Percentiles rank a stretch among this genome's conserved stretches.
phyloP scores from a whole-genome alignment of 331 rosid species.

The Erythrophleum ivorense region DNA sequence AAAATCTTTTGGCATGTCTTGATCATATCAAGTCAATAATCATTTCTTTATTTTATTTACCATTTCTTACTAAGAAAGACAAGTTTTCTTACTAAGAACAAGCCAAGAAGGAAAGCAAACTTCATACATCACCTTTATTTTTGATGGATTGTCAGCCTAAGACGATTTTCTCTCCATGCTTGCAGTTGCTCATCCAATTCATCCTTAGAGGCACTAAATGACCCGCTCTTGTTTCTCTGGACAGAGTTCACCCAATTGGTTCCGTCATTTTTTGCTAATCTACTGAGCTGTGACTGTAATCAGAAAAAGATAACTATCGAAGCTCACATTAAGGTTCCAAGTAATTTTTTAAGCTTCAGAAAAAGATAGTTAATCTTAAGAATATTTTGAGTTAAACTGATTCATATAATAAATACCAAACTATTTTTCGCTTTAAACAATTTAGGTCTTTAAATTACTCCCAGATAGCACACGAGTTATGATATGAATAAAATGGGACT shows the following conservation, averaged over 20 bases:
- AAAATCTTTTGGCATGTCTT: too few relatives aligned
- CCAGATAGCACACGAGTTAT: too few relatives aligned
- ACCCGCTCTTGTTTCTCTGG: constrained; percentile 41
- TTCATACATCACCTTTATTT: constrained; percentile 66
- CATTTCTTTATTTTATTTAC: too few relatives aligned
- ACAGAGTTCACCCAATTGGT: constrained; percentile 42
- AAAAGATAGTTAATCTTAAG: constrained; percentile 59
- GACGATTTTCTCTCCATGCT: constrained; percentile 89
- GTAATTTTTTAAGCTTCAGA: constrained; percentile 17
- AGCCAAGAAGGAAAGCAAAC: constrained; percentile 20
- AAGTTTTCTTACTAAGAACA: not conserved
- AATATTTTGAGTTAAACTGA: constrained; percentile 49
- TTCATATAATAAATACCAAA: constrained; percentile 28
- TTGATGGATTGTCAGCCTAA: constrained; percentile 77
- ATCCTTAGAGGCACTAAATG: constrained; percentile 58
- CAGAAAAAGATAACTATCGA: not conserved
- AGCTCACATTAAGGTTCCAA: constrained; percentile 25
- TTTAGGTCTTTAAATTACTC: not conserved
- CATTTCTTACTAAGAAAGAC: too few relatives aligned
- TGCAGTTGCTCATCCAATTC: constrained; percentile 81
- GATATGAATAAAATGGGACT: too few relatives aligned
- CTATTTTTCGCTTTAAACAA: not conserved
- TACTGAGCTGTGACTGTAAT: constrained; percentile 69
- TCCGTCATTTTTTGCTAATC: constrained; percentile 59
- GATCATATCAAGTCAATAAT: too few relatives aligned